Evolutionary conservation across 208 protist genomes (phyloP).

Genomic region (Trichomonas vaginalis): DNA sequence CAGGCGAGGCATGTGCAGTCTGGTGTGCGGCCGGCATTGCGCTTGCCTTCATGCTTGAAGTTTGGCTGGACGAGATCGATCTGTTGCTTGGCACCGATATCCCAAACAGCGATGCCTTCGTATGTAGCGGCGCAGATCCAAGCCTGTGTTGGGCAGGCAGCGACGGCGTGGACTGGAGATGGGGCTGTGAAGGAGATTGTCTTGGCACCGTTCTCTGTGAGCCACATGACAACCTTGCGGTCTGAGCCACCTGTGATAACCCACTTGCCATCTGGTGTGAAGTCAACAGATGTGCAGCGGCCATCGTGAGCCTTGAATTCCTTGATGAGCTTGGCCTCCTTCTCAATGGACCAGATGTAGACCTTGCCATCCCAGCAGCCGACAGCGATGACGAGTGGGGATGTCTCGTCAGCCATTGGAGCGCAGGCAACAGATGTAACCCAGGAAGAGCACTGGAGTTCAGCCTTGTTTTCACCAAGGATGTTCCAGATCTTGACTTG

Average conservation of each 20-base stretch:
- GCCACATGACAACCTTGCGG: conserved; percentile 85
- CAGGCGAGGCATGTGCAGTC: conserved; percentile 81
- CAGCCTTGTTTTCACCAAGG: conserved; percentile 71
- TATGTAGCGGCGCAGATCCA: conserved; percentile 92
- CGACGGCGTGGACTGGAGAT: conserved; percentile 69
- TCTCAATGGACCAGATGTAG: neutral
- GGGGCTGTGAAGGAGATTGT: conserved; percentile 77
- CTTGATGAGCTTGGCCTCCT: neutral
- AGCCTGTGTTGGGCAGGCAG: conserved; percentile 93
- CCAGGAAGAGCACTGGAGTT: neutral
- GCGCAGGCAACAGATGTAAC: neutral
- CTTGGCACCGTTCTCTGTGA: conserved; percentile 79
- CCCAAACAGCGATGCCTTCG: conserved; percentile 51
- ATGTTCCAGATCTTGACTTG: conserved; percentile 94
- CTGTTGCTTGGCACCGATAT: conserved; percentile 77
- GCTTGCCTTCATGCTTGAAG: conserved; percentile 20
- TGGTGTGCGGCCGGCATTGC: conserved; percentile 38
- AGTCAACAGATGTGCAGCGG: conserved; percentile 88
- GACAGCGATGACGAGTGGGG: conserved; percentile 9
- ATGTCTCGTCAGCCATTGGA: neutral
- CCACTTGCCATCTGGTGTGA: conserved; percentile 80
- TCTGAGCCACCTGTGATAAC: conserved; percentile 71
- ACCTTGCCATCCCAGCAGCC: conserved; percentile 1
- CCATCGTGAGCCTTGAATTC: neutral
- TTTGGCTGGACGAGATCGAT: conserved; percentile 65